Evolutionary conservation across 306 rosid species (phyloP), one percentile per base, ranked within the genome.

Genomic region (Fragaria iinumae): DNA sequence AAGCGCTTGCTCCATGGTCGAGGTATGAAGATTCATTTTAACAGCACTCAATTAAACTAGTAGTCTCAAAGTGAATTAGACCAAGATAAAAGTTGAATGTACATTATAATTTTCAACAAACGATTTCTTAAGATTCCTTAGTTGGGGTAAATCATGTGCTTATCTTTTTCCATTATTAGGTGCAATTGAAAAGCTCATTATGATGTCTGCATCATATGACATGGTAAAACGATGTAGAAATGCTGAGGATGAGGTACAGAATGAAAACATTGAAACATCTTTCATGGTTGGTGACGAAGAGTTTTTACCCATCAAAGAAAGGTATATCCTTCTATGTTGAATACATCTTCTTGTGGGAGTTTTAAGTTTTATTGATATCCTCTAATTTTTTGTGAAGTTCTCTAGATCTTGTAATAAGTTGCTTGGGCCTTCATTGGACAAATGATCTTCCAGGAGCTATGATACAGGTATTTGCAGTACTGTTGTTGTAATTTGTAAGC

Each of bases 401-500:
- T 72, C 80, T 94, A 78, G 97, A 94, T 87, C 86, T 94, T 89
- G 80, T 94, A 77, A 78, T 94, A 56, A 92, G 98, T 76, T 94
- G 97, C 88, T 84, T 94, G 90, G 96, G 97, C 52, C 93, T 94
- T 39, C 98, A 94, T 76, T 94, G 98, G 98, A 94, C 95, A 79
- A 94, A 94, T 82, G 98, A 94, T 87, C 93, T 94, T 72, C 98
- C 98, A 3, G 98, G 97, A 84, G 97, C 98, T 78, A 92, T 94
- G 98, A 92, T 94, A 84, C 98, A 94, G 90, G 98, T 87, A 44
- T 44, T 41, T 53, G 21, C 12, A 38, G 70, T 20, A 27, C 55
- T 75, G 27, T 75, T 65, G 62, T 70, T 18, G 2, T 17, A 64
- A 64, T 0, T 57, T 48, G n/a, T 57, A 3, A 11, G 50, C 34